Conservation (phyloP, 345 rosid genomes). For the Diplotaxis tenuifolia region DNA sequence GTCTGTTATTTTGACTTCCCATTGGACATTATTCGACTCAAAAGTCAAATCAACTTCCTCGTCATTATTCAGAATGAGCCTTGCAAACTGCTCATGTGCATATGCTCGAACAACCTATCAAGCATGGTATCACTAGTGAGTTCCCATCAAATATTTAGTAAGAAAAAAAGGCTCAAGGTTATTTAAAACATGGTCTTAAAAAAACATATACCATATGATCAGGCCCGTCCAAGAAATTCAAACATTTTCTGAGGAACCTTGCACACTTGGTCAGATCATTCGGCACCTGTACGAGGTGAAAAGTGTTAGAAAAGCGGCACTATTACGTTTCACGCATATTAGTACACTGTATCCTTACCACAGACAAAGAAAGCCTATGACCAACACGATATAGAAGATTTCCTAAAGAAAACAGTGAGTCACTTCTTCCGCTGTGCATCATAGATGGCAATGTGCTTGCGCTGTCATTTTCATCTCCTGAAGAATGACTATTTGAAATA, state of each 20-base stretch:
- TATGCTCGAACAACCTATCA: slow-evolving; percentile 84
- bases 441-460: slow-evolving; percentile 59
- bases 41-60: slow-evolving; percentile 58
- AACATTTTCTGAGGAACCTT: slow-evolving; percentile 70
- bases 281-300: slow-evolving; percentile 53
- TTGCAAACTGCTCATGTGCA: slow-evolving; percentile 95
- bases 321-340: not conserved
- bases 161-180: not conserved
- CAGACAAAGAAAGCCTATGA: slow-evolving; percentile 83
- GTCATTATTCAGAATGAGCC: slow-evolving; percentile 74
- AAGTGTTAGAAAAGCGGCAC: slow-evolving; percentile 15
- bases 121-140: slow-evolving; percentile 21
- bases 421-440: slow-evolving; percentile 60
- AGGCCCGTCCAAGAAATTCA: slow-evolving; percentile 79
- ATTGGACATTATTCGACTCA: slow-evolving; percentile 57
- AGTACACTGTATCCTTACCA: slow-evolving; percentile 47
- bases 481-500: slow-evolving; percentile 64
- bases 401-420: slow-evolving; percentile 79
- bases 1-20: slow-evolving; percentile 54
- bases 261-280: slow-evolving; percentile 75
- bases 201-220: slow-evolving; percentile 69
- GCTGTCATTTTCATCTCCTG: slow-evolving; percentile 50
- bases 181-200: not conserved
- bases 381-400: slow-evolving; percentile 89
- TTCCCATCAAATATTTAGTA: slow-evolving; percentile 6